These are phyloP conservation scores for Fremontodendron californicum DNA, from an alignment of 345 rosid species.

Conservation along the genomic window DNA sequence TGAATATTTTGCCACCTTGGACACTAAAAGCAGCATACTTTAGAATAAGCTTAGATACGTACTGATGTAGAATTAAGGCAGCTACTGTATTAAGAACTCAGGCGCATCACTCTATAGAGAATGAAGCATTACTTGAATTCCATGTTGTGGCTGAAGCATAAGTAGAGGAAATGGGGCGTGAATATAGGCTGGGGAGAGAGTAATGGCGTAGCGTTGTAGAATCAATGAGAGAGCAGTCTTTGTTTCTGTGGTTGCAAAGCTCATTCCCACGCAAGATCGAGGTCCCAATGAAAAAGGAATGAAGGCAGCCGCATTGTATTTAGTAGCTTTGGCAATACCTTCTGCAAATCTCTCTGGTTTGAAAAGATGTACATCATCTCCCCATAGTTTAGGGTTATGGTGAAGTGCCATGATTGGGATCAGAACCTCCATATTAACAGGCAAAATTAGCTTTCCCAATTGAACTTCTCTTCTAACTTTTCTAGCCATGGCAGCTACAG, in stretches of 20 bases:
- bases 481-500: slow-evolving; percentile 13
- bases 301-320: slow-evolving; percentile 30
- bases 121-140: slow-evolving; percentile 35
- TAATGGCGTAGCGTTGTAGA: slow-evolving; percentile 39
- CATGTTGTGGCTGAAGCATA: slow-evolving; percentile 30
- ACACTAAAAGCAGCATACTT: not conserved
- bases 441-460: too few species aligned
- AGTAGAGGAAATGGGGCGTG: slow-evolving; percentile 30
- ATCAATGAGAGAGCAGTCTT: slow-evolving; percentile 46
- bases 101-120: not conserved
- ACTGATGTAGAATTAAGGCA: not conserved
- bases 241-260: too few species aligned
- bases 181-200: slow-evolving; percentile 32
- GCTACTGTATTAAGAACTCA: not conserved
- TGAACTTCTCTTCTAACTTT: too few species aligned
- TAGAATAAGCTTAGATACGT: not conserved
- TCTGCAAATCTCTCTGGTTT: too few species aligned
- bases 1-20: too few species aligned
- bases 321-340: slow-evolving; percentile 43
- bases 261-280: slow-evolving; percentile 43
- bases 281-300: slow-evolving; percentile 39
- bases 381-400: too few species aligned
- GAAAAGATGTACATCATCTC: too few species aligned
- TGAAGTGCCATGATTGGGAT: too few species aligned
- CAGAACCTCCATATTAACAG: too few species aligned